These are phyloP conservation scores for Huiozyma naganishii DNA, from an alignment of 805 yeast species.

Conservation along the genomic window DNA sequence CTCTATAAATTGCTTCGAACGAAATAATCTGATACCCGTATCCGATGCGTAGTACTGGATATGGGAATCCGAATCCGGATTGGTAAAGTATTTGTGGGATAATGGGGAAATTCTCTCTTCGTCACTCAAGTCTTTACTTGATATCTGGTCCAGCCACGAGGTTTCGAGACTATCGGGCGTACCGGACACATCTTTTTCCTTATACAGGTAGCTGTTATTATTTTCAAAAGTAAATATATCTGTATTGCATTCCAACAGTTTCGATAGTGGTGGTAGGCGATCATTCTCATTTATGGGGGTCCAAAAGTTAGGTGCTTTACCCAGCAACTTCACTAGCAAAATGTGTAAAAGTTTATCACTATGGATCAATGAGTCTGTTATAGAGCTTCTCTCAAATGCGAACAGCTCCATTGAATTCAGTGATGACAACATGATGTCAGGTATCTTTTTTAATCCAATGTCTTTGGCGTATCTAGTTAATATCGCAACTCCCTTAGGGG, in stretches of 20 bases:
- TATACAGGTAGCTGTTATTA: slow-evolving; percentile 5
- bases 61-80: slow-evolving; percentile 80
- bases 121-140: slow-evolving; percentile 7
- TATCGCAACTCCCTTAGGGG: slow-evolving; percentile 80
- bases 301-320: slow-evolving; percentile 63
- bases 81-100: slow-evolving; percentile 67
- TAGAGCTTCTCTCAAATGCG: slow-evolving; percentile 50
- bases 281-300: slow-evolving; percentile 44
- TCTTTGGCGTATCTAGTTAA: slow-evolving; percentile 49
- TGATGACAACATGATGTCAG: slow-evolving; percentile 40
- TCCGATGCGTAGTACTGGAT: slow-evolving; percentile 64
- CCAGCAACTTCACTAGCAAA: slow-evolving; percentile 53
- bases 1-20: slow-evolving; percentile 30
- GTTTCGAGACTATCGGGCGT: neutral
- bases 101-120: slow-evolving; percentile 44
- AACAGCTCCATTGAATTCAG: slow-evolving; percentile 68
- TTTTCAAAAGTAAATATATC: slow-evolving; percentile 29
- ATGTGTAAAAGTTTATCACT: slow-evolving; percentile 57
- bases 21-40: slow-evolving; percentile 53
- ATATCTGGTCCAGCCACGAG: slow-evolving; percentile 10
- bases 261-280: slow-evolving; percentile 30
- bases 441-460: slow-evolving; percentile 40
- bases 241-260: slow-evolving; percentile 22
- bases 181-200: neutral
- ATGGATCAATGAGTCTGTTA: slow-evolving; percentile 47